Evolutionary conservation across 2,329 filamentous ascomycete species (phyloP).

Genomic region (Diaporthe caulivora): DNA sequence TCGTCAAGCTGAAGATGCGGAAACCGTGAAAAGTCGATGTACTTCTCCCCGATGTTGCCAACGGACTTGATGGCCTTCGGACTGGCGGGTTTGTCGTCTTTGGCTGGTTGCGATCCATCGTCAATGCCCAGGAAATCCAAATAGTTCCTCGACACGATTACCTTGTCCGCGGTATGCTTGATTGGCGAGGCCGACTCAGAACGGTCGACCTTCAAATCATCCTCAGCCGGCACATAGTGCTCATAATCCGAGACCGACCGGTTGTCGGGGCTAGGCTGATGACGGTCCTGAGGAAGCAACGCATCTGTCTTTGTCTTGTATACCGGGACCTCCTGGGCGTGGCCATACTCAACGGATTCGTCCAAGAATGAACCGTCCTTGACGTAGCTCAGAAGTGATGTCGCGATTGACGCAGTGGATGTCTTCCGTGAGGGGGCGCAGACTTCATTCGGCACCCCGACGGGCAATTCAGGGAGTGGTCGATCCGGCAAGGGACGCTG

Average conservation of each 20-base stretch:
- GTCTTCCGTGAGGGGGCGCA: conserved; percentile 35
- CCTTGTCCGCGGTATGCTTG: not conserved
- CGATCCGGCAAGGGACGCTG: conserved; percentile 48
- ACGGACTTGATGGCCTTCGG: not conserved
- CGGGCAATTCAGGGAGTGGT: conserved; percentile 40
- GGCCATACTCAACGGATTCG: conserved; percentile 35
- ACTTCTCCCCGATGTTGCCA: not conserved
- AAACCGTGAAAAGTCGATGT: conserved; percentile 33
- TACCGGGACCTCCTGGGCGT: conserved; percentile 33
- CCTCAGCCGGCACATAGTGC: not conserved
- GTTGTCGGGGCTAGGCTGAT: not conserved
- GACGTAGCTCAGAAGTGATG: conserved; percentile 38
- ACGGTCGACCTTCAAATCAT: not conserved
- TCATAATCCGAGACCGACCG: conserved; percentile 34
- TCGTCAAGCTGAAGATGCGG: conserved; percentile 35
- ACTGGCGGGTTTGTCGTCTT: not conserved
- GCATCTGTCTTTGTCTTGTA: conserved; percentile 10
- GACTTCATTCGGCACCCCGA: conserved; percentile 21
- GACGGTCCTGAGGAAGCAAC: not conserved
- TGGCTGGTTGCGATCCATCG: not conserved
- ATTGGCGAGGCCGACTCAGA: conserved; percentile 2
- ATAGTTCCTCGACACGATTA: not conserved
- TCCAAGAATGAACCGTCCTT: conserved; percentile 36
- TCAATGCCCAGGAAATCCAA: not conserved
- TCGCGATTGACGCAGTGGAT: conserved; percentile 38